Evolutionary conservation across 2,329 filamentous ascomycete genomes (phyloP).

Genomic region (Pseudocercospora cruenta): DNA sequence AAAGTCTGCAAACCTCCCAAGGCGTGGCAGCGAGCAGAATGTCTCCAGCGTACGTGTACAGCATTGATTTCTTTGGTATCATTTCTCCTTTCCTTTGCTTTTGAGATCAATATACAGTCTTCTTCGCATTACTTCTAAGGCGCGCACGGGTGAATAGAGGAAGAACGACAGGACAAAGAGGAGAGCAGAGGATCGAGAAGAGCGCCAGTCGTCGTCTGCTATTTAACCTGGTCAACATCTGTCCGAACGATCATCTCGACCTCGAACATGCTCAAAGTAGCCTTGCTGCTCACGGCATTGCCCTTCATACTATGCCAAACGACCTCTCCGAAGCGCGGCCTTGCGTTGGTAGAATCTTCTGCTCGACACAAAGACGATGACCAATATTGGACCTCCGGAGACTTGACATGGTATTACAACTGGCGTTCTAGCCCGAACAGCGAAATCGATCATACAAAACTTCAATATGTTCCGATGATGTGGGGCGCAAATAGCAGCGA

Average conservation of each 20-base stretch:
- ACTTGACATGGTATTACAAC: slow-evolving; percentile 86
- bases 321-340: slow-evolving; percentile 67
- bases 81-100: not conserved
- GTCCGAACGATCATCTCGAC: not conserved
- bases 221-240: not conserved
- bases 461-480: slow-evolving; percentile 81
- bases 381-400: slow-evolving; percentile 62
- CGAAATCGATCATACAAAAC: slow-evolving; percentile 48
- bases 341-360: slow-evolving; percentile 66
- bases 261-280: slow-evolving; percentile 15
- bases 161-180: slow-evolving; percentile 4
- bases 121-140: not conserved
- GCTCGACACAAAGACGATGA: slow-evolving; percentile 61
- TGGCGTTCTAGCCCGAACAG: slow-evolving; percentile 60
- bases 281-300: slow-evolving; percentile 15
- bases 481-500: slow-evolving; percentile 64
- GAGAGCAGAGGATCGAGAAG: slow-evolving; percentile 6
- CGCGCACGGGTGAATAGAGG: slow-evolving; percentile 5
- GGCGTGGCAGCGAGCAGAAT: not conserved
- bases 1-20: not conserved
- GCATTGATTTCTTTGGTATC: slow-evolving; percentile 4
- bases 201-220: not conserved
- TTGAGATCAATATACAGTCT: not conserved
- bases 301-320: slow-evolving; percentile 25
- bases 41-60: not conserved